phyloP scores from a whole-genome alignment of 495 filamentous ascomycete species.

The Clohesyomyces aquaticus region DNA sequence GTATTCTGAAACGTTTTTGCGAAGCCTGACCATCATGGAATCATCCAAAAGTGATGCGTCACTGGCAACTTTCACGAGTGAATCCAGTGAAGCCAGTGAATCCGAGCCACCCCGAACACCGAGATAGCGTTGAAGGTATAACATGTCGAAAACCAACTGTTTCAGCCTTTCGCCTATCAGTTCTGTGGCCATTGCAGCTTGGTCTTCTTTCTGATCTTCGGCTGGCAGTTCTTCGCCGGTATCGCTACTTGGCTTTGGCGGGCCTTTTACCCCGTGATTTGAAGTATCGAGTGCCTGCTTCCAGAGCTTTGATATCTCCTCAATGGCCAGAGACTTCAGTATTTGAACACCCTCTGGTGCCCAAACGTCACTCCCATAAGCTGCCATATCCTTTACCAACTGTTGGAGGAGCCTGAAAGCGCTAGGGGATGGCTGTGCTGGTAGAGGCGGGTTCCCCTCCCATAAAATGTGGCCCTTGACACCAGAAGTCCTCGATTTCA shows the following conservation, averaged over 20 bases:
- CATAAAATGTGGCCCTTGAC: conserved; percentile 59
- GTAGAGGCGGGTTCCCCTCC: conserved; percentile 76
- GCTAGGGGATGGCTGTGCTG: conserved; percentile 77
- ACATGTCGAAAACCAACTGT: conserved; percentile 78
- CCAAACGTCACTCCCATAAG: conserved; percentile 80
- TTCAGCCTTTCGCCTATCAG: conserved; percentile 49
- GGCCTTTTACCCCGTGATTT: neutral
- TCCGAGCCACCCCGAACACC: neutral
- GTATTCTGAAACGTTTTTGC: conserved; percentile 46
- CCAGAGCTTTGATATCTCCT: conserved; percentile 18
- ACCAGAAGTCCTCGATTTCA: neutral
- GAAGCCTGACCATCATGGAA: conserved; percentile 27
- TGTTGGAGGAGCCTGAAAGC: conserved; percentile 74
- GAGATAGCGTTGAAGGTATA: conserved; percentile 59
- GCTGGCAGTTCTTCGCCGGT: conserved; percentile 1
- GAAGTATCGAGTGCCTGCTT: conserved; percentile 1
- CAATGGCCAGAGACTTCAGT: conserved; percentile 61
- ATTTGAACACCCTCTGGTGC: conserved; percentile 66
- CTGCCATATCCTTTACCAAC: conserved; percentile 67
- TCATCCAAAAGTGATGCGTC: conserved; percentile 35
- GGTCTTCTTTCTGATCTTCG: neutral
- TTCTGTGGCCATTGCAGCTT: neutral
- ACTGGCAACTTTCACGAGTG: conserved; percentile 11
- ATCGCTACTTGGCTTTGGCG: neutral
- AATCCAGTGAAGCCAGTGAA: conserved; percentile 7